phyloP scores from a whole-genome alignment of 1,284 basidiomycete species.

The Irpex sp. region DNA sequence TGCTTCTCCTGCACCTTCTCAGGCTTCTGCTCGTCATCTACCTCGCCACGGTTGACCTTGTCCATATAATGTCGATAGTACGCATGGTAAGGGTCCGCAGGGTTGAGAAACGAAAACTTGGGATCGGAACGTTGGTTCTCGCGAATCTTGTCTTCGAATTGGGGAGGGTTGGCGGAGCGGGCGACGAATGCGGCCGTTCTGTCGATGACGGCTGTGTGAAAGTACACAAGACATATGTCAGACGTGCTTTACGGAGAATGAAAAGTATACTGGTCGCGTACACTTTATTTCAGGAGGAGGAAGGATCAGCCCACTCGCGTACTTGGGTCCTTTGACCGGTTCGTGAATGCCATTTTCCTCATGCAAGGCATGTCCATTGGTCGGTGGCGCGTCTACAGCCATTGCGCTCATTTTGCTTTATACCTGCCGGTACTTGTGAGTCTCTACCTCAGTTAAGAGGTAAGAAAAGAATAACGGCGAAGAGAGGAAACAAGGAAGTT shows the following conservation, averaged over 20 bases:
- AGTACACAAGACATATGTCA: not conserved
- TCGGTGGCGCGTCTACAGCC: slow-evolving; percentile 30
- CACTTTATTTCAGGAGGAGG: slow-evolving; percentile 92
- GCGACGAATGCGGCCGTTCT: slow-evolving; percentile 94
- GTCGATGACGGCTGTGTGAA: slow-evolving; percentile 82
- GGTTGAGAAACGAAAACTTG: slow-evolving; percentile 95
- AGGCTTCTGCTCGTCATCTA: slow-evolving; percentile 51
- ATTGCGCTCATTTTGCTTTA: slow-evolving; percentile 30
- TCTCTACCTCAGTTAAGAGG: not conserved
- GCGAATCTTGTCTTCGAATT: slow-evolving; percentile 93
- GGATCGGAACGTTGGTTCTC: slow-evolving; percentile 92
- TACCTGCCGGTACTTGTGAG: not conserved
- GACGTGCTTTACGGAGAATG: not conserved
- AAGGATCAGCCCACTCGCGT: slow-evolving; percentile 81
- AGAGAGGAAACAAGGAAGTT: slow-evolving; percentile 1
- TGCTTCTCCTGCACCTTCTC: slow-evolving; percentile 39
- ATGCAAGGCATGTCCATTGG: slow-evolving; percentile 29
- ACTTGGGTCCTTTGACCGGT: slow-evolving; percentile 45
- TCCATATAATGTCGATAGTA: slow-evolving; percentile 92
- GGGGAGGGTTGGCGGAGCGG: slow-evolving; percentile 80
- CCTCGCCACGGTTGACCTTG: slow-evolving; percentile 68
- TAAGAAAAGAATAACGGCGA: not conserved
- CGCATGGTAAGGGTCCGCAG: slow-evolving; percentile 92
- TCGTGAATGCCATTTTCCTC: slow-evolving; percentile 2
- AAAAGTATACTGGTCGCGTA: slow-evolving; percentile 30